Evolutionary conservation across 1,284 basidiomycete genomes (phyloP).

Genomic region (Pseudozyma hubeiensis): DNA sequence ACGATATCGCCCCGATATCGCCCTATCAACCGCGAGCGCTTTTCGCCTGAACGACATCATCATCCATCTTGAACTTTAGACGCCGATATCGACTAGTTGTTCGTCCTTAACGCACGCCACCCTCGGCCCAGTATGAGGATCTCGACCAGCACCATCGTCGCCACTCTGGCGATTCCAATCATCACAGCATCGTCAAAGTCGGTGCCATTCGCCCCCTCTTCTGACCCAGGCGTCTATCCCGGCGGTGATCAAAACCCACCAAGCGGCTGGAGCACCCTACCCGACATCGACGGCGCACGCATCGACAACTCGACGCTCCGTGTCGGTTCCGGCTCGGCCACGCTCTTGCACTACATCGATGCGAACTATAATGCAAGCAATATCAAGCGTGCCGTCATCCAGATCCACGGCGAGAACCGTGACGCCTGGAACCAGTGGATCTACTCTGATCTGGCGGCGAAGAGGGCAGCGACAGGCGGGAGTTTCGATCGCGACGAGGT

Average conservation of each 20-base stretch:
- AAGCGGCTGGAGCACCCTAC: conserved; percentile 49
- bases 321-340: conserved; percentile 36
- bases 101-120: too few species aligned
- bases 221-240: conserved; percentile 54
- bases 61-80: too few species aligned
- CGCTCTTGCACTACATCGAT: conserved; percentile 57
- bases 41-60: too few species aligned
- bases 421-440: conserved; percentile 65
- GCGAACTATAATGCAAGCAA: conserved; percentile 38
- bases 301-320: conserved; percentile 57
- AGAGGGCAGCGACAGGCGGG: conserved; percentile 40
- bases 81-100: too few species aligned
- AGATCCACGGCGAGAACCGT: conserved; percentile 61
- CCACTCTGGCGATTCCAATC: conserved; percentile 1
- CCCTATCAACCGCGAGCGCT: too few species aligned
- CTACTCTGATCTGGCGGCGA: conserved; percentile 56
- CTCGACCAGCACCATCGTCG: background rate
- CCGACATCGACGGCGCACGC: conserved; percentile 47
- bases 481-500: conserved; percentile 56
- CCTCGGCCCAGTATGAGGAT: conserved; percentile 3
- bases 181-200: background rate
- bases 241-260: conserved; percentile 27
- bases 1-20: too few species aligned
- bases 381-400: conserved; percentile 60
- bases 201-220: conserved; percentile 7